These are phyloP conservation scores for Aegilops bicornis DNA, from an alignment of 176 grass and related monocot genomes.

Conservation along the genomic window DNA sequence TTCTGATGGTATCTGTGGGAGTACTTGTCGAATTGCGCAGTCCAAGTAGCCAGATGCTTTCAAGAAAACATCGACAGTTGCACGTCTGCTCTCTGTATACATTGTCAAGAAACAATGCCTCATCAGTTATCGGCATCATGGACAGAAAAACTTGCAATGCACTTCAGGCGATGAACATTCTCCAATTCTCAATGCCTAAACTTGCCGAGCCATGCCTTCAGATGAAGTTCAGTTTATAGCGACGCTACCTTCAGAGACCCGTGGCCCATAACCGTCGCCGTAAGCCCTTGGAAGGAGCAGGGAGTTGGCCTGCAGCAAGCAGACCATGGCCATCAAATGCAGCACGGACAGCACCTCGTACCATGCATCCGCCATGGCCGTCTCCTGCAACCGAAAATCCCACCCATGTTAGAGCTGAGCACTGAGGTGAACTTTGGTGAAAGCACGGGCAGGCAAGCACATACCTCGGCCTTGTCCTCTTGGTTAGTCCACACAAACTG, in stretches of 20 bases:
- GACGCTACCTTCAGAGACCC: conserved; percentile 73
- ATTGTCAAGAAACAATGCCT: not conserved
- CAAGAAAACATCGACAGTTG: conserved; percentile 85
- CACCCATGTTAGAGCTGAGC: not conserved
- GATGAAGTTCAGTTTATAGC: not conserved
- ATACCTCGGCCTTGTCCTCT: conserved; percentile 71
- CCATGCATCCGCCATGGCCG: conserved; percentile 74
- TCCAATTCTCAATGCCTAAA: not conserved
- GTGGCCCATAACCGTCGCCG: conserved; percentile 67
- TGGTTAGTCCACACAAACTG: conserved; percentile 87
- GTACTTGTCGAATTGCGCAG: conserved; percentile 65
- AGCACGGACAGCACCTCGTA: conserved; percentile 94
- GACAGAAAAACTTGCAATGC: not conserved
- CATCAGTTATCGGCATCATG: not conserved
- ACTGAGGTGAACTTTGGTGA: not conserved
- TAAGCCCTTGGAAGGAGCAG: conserved; percentile 84
- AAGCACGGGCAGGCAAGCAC: not conserved
- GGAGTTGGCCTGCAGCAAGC: conserved; percentile 75
- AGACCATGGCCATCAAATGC: conserved; percentile 92
- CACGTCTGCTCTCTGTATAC: conserved; percentile 68
- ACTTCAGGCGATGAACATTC: not conserved
- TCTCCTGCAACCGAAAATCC: conserved; percentile 60
- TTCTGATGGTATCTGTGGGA: conserved; percentile 70
- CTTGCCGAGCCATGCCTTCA: not conserved
- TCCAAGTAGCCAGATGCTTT: conserved; percentile 95